Base-by-base conservation (phyloP, 768 basidiomycete species). In the Panellus pusillus region DNA sequence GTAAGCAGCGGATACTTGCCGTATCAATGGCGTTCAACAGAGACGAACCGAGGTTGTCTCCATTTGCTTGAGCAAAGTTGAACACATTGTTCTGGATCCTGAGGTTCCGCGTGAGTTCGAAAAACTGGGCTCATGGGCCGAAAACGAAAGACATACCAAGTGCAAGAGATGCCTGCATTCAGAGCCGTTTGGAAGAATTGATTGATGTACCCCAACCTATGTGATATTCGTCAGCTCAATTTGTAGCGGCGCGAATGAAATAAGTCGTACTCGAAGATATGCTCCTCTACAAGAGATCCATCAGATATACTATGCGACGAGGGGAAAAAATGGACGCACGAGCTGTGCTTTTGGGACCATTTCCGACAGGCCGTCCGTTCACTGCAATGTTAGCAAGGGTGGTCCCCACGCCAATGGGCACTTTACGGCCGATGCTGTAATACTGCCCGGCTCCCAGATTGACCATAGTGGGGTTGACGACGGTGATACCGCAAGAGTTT, bases 181-280 rank as follows among this genome's bases (percentile, higher is more conserved):
- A 38, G 2, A 24, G 20, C 20, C 13, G n/a, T 19, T 15, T 14
- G 8, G 18, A 47, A 47, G 19, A 32, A 51, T 43, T 51, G 50
- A 6, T 36, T 24, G 14, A 51, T 51, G 12, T 51, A 51, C 35
- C 40, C 20, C 47, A 38, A 45, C 17, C 28, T 31, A 24, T 6
- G 41, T 24, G 32, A 29, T 29, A 31, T 17, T 9, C 19, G 15
- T 35, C 9, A 19, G 24, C 24, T 45, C 5, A 31, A 3, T n/a
- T 1, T 13, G 31, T n/a, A 4, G 12, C 24, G 24, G 24, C 24
- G 24, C 3, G 24, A 24, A 2, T 35, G 3, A 5, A 17, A n/a
- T 7, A 9, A n/a, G 27, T 15, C 41, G 17, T 19, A 51, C 50
- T 52, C 50, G n/a, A 52, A 52, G 8, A 52, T 32, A 29, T 52